These are phyloP conservation scores for Sclerotinia glacialis DNA, from an alignment of 2,329 filamentous ascomycete genomes.

Conservation along the genomic window DNA sequence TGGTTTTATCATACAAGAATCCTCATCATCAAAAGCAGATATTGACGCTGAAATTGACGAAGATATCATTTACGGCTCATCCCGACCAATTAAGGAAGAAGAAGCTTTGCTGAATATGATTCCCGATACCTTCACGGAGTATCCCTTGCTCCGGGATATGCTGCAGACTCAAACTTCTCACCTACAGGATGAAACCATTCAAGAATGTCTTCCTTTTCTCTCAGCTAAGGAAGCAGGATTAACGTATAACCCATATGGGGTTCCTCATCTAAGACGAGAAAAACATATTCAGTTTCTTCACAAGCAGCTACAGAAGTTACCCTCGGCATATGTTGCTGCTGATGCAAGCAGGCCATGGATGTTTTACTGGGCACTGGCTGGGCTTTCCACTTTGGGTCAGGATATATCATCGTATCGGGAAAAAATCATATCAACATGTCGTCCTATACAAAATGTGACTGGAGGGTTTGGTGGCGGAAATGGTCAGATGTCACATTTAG, in stretches of 20 bases:
- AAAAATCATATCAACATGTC: conserved; percentile 70
- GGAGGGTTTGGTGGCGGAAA: conserved; percentile 95
- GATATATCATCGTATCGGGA: conserved; percentile 65
- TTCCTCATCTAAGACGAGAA: conserved; percentile 69
- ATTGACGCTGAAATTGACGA: conserved; percentile 23
- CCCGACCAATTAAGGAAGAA: conserved; percentile 26
- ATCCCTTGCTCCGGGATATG: conserved; percentile 62
- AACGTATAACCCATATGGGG: conserved; percentile 64
- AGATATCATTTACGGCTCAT: conserved; percentile 18
- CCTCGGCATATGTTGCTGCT: conserved; percentile 66
- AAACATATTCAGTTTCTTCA: conserved; percentile 62
- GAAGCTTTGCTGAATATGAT: conserved; percentile 39
- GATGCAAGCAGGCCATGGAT: conserved; percentile 93
- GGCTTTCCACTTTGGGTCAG: conserved; percentile 71
- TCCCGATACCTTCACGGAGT: conserved; percentile 56
- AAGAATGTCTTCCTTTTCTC: conserved; percentile 67
- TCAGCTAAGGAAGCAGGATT: conserved; percentile 48
- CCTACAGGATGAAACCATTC: conserved; percentile 65
- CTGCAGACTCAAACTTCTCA: conserved; percentile 66
- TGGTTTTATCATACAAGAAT: conserved; percentile 29
- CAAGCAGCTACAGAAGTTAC: conserved; percentile 58
- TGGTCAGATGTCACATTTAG: conserved; percentile 84
- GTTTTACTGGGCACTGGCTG: conserved; percentile 86
- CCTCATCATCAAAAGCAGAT: conserved; percentile 16
- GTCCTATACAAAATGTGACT: conserved; percentile 73